Conservation (phyloP, 345 rosid genomes). For the Eutrema heterophyllum region DNA sequence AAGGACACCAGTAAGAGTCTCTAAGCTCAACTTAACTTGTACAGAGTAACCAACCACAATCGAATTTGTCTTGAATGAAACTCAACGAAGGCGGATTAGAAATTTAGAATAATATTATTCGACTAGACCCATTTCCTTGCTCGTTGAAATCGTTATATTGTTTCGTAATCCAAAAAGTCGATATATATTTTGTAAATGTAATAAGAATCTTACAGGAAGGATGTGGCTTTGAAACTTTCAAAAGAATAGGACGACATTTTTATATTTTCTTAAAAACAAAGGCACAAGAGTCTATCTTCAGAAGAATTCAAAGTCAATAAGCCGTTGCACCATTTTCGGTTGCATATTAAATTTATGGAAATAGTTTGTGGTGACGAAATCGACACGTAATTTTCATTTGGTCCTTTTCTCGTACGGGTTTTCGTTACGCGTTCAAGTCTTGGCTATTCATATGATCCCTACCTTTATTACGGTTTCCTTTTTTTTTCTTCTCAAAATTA, state of each 20-base stretch:
- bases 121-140: background rate
- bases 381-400: background rate
- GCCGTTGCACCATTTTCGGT: background rate
- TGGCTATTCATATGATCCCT: background rate
- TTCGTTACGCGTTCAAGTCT: background rate
- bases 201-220: background rate
- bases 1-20: no score
- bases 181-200: background rate
- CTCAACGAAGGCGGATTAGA: no score
- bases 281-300: background rate
- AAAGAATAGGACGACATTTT: background rate
- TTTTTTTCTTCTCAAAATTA: no score
- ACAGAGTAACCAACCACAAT: no score
- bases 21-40: no score
- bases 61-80: no score
- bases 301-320: constrained; percentile 27
- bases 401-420: constrained; percentile 7
- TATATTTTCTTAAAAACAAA: background rate
- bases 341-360: background rate
- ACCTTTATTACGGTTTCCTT: background rate
- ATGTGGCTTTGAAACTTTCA: constrained; percentile 13
- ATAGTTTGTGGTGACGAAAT: background rate
- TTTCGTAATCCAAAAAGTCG: background rate
- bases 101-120: no score
- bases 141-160: background rate